Evolutionary conservation across 768 basidiomycete species (phyloP).

Genomic region (Boletus fagicola): DNA sequence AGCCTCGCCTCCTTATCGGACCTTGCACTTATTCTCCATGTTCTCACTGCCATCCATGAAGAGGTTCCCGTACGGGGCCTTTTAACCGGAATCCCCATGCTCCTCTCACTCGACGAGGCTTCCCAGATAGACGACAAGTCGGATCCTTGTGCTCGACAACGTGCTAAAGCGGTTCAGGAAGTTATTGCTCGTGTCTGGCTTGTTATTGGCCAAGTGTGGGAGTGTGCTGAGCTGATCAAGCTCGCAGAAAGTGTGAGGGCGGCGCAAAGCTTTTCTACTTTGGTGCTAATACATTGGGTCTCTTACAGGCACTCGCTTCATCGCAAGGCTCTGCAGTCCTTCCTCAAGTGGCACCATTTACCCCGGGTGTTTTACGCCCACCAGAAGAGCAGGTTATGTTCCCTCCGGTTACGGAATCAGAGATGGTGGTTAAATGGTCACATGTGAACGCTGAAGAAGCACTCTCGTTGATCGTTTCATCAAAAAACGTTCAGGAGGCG

Average conservation of each 20-base stretch:
- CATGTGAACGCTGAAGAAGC: slow-evolving; percentile 54
- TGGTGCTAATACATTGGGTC: slow-evolving; percentile 15
- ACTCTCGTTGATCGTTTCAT: slow-evolving; percentile 54
- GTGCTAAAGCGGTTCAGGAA: slow-evolving; percentile 57
- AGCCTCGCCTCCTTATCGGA: slow-evolving; percentile 67
- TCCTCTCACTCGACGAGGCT: slow-evolving; percentile 67
- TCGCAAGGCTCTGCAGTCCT: slow-evolving; percentile 40
- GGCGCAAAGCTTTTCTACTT: slow-evolving; percentile 15
- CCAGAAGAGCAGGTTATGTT: slow-evolving; percentile 47
- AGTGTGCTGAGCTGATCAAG: slow-evolving; percentile 49
- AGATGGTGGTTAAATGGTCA: slow-evolving; percentile 26
- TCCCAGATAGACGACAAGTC: slow-evolving; percentile 42
- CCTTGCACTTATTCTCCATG: slow-evolving; percentile 65
- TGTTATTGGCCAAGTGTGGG: slow-evolving; percentile 70
- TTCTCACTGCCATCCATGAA: slow-evolving; percentile 66
- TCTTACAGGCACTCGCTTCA: slow-evolving; percentile 44
- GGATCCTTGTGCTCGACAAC: slow-evolving; percentile 40
- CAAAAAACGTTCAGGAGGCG: slow-evolving; percentile 55
- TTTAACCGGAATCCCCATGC: slow-evolving; percentile 80
- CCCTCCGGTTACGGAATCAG: slow-evolving; percentile 27
- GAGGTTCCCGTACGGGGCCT: slow-evolving; percentile 74
- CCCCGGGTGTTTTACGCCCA: slow-evolving; percentile 42
- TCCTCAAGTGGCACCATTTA: slow-evolving; percentile 34
- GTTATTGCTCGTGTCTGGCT: slow-evolving; percentile 65
- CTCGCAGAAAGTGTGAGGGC: slow-evolving; percentile 55